Evolutionary conservation across 1,284 basidiomycete species (phyloP).

Genomic region (Coniophora puteana): DNA sequence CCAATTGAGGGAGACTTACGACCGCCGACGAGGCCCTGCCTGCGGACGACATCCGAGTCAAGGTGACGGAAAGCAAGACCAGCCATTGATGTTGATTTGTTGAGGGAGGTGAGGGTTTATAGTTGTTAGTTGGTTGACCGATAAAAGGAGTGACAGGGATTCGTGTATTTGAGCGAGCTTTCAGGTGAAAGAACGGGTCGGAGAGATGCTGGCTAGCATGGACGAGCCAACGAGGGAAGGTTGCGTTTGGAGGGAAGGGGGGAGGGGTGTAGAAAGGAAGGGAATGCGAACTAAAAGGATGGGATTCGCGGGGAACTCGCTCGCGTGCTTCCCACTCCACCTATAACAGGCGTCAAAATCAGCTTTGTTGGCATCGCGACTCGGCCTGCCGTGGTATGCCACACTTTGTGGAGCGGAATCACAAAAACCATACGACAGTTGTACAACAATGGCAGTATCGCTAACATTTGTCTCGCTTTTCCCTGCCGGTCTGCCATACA

Average conservation of each 20-base stretch:
- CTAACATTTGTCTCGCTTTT: too few relatives aligned
- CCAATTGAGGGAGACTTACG: conserved; percentile 17
- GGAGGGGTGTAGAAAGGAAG: neutral
- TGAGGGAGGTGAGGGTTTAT: too few relatives aligned
- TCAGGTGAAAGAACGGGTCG: conserved; percentile 6
- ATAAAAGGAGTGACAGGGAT: neutral
- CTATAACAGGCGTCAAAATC: neutral
- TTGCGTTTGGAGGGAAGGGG: neutral
- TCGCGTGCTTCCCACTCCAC: conserved; percentile 14
- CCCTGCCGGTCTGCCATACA: too few relatives aligned
- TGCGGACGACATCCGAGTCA: conserved; percentile 21
- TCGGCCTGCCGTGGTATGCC: neutral
- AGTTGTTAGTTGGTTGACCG: neutral
- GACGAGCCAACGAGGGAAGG: neutral
- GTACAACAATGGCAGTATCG: too few relatives aligned
- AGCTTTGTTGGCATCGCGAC: conserved; percentile 30
- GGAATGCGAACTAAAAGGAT: neutral
- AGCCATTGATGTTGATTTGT: conserved; percentile 9
- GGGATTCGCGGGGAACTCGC: neutral
- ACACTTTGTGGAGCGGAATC: conserved; percentile 3
- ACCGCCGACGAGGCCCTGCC: conserved; percentile 27
- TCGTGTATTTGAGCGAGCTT: conserved; percentile 1
- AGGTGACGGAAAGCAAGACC: conserved; percentile 18
- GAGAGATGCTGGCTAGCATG: neutral
- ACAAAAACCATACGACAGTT: too few relatives aligned